These are phyloP conservation scores for Herpetomonas tarakana DNA, from an alignment of 208 protist species.

Conservation along the genomic window DNA sequence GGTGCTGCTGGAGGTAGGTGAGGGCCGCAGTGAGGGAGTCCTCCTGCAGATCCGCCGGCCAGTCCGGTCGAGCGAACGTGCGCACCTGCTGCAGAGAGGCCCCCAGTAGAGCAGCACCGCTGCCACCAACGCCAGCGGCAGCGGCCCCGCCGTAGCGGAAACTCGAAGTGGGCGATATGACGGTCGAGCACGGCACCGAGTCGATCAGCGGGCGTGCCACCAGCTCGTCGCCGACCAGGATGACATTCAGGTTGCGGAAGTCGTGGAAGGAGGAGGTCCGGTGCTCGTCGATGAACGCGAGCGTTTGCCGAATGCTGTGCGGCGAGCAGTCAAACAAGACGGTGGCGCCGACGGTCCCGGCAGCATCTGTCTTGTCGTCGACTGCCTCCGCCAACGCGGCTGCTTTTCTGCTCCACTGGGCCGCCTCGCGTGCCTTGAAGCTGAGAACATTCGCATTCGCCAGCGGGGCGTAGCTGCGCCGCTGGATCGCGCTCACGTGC, in stretches of 20 bases:
- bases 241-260: conserved; percentile 25
- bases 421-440: conserved; percentile 16
- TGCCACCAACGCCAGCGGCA: neutral
- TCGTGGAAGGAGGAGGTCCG: conserved; percentile 3
- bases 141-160: conserved; percentile 21
- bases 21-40: conserved; percentile 47
- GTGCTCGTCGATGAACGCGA: conserved; percentile 35
- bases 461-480: conserved; percentile 16
- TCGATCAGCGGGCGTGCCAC: conserved; percentile 21
- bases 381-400: conserved; percentile 27
- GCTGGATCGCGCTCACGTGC: conserved; percentile 15
- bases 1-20: conserved; percentile 40
- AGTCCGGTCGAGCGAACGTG: conserved; percentile 36
- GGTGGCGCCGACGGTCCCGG: conserved; percentile 18
- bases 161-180: conserved; percentile 42
- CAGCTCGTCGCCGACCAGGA: conserved; percentile 51
- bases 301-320: conserved; percentile 23
- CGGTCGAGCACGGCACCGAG: conserved; percentile 34
- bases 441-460: conserved; percentile 23
- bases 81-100: conserved; percentile 60
- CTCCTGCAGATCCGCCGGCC: conserved; percentile 37
- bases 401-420: conserved; percentile 8
- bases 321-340: conserved; percentile 60
- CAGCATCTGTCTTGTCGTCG: conserved; percentile 13
- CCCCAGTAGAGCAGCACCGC: neutral